These are phyloP conservation scores for Dictyostelium intermedium DNA, from an alignment of 78 protist species.

Conservation along the genomic window DNA sequence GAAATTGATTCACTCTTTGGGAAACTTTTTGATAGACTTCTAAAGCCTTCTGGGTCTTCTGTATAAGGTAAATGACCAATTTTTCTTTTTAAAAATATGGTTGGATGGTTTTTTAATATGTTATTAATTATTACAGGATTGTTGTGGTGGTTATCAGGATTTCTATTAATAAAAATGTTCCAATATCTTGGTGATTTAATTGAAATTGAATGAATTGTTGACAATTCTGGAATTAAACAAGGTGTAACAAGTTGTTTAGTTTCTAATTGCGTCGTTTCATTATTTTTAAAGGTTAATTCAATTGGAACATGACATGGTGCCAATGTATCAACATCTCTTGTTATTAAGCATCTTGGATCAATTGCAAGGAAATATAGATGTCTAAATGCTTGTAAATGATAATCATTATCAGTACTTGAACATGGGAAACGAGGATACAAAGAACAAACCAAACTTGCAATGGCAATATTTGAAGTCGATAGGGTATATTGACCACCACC, in stretches of 20 bases:
- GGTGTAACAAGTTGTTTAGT: constrained; percentile 51
- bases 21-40: constrained; percentile 19
- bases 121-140: not conserved
- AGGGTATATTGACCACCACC: constrained; percentile 87
- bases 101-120: not conserved
- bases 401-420: constrained; percentile 78
- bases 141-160: not conserved
- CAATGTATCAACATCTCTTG: constrained; percentile 85
- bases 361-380: constrained; percentile 91
- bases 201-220: constrained; percentile 32
- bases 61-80: constrained; percentile 60
- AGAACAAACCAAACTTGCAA: constrained; percentile 88
- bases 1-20: constrained; percentile 45
- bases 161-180: constrained; percentile 2
- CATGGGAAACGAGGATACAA: constrained; percentile 88
- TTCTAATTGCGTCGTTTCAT: not conserved
- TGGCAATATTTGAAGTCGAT: constrained; percentile 66
- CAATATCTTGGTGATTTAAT: constrained; percentile 65
- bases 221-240: constrained; percentile 62
- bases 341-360: constrained; percentile 84
- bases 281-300: not conserved
- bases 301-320: constrained; percentile 76
- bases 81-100: constrained; percentile 67
- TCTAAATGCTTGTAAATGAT: constrained; percentile 92
- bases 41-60: constrained; percentile 80